Evolutionary conservation across 441 rosid genomes (phyloP), one percentile per base, ranked within the genome.

Genomic region (Bruguiera hainesii): DNA sequence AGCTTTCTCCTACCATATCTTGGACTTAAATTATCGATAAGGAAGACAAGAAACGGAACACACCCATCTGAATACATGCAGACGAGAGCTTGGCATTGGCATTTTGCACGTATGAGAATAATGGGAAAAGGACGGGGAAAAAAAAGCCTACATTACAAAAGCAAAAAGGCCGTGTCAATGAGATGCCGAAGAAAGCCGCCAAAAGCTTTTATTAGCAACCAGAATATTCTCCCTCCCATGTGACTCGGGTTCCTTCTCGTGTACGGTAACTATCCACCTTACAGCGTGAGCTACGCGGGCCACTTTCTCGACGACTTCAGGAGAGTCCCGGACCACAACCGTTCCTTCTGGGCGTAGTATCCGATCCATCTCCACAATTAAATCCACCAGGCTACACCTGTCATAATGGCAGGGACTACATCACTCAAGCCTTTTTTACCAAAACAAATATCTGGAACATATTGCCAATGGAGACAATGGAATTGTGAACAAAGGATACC

Each of bases 361-460:
- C 23, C 99, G 76, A 69, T 94, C 98, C 85, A 94, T 91, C 83
- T 94, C 99, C 70, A 91, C 94, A 87, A 91, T 80, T 65, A 94
- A 65, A 82, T 94, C 97, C 66, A 84, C 96, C 64, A 94, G 84
- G 78, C 81, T 82, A 77, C 99, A 94, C 85, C 99, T 94, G 89
- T 75, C 76, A 46, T 19, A 58, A 66, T 55, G 72, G 62, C 30
- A 71, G 10, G 66, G 46, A 68, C 59, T 53, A 56, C 18, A 66
- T 68, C 30, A 23, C 25, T 26, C 10, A 8, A 23, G 16, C 58
- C 18, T 55, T 55, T 23, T 23, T 10, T 8, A 6, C 29, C 8
- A 33, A 13, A 42, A 42, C 4, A 3, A 42, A 3, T 10, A 9
- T 37, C 15, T 37, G 46, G 10, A 37, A 37, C 46, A 13, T 3